Conservation (phyloP, 371 early-diverging fungal genomes). For the Mortierella sp. region DNA sequence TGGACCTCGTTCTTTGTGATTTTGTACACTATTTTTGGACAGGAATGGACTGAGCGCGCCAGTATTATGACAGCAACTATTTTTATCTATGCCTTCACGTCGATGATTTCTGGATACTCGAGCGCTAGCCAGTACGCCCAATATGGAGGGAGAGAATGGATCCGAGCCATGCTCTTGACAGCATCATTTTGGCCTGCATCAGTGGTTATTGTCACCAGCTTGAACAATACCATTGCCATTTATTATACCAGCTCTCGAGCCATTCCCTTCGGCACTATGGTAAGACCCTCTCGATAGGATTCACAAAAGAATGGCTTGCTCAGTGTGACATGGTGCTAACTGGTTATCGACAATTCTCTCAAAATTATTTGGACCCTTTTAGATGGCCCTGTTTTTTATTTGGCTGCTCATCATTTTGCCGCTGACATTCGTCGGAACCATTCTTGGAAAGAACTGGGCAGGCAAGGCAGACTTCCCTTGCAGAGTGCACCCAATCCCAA, state of each 20-base stretch:
- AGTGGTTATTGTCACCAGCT: constrained; percentile 67
- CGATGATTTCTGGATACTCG: constrained; percentile 79
- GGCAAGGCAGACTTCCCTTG: constrained; percentile 79
- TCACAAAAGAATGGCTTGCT: not conserved
- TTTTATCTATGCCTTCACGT: constrained; percentile 84
- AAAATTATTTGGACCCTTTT: not conserved
- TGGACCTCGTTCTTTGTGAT: constrained; percentile 75
- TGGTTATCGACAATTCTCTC: not conserved
- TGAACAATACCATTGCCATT: constrained; percentile 83
- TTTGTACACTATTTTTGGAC: constrained; percentile 78
- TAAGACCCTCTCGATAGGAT: constrained; percentile 33
- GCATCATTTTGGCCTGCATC: constrained; percentile 80
- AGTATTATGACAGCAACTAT: constrained; percentile 85
- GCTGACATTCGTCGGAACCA: constrained; percentile 78
- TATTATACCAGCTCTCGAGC: constrained; percentile 83
- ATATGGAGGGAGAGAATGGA: constrained; percentile 84
- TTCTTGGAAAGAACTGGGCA: constrained; percentile 80
- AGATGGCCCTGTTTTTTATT: constrained; percentile 74
- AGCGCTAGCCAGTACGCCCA: constrained; percentile 77
- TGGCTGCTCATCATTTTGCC: constrained; percentile 87
- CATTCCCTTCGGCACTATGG: constrained; percentile 83
- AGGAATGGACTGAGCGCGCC: constrained; percentile 82
- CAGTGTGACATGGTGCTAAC: not conserved
- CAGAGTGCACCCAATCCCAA: constrained; percentile 86
- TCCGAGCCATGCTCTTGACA: constrained; percentile 76